Evolutionary conservation across 1,139 yeast species (phyloP), one percentile per base, ranked within the genome.

Genomic region (Hyphopichia khmerensis): DNA sequence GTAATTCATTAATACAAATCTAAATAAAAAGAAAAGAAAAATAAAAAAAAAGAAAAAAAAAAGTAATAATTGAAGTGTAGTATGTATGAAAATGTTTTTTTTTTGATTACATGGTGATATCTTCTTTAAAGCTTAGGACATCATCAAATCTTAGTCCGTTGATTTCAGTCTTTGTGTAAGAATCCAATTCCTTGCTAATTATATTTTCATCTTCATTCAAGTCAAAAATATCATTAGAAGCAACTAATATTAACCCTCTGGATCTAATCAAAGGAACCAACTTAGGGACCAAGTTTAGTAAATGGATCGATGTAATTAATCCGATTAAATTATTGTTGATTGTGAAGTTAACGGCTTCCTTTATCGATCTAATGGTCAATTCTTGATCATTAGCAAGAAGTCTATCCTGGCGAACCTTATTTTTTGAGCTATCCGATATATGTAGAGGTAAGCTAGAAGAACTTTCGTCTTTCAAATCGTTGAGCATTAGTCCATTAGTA

Each of bases 281-380:
- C 44, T 85, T 82, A 0, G 96, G 96, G 23, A 88, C 93, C 36
- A 90, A 69, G 33, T 76, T 70, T 44, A 93, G 67, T 46, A 91
- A 60, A 46, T 84, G 83, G 24, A 81, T 77, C 0, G 96, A 89
- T 17, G 89, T 80, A 18, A 89, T 82, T 17, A 93, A 62, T 17
- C 99, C 99, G 48, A 93, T 73, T 45, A 93, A 71, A 58, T 93
- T 93, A 59, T 93, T 93, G 46, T 77, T 75, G 8, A 84, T 77
- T 1, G 97, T 91, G 60, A 89, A 91, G 45, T 77, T 77, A 2
- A 72, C 76, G 1, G 77, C 78, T 46, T 73, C 77, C 46, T 73
- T 72, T 23, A 74, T 71, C 0, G 77, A 72, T 41, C 75, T 58
- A n/a, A 69, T 69, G 2, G 74, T 65, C 16, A 66, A 58, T 47